Evolutionary conservation across 805 yeast genomes (phyloP).

Genomic region (Monosporozyma siamensis): DNA sequence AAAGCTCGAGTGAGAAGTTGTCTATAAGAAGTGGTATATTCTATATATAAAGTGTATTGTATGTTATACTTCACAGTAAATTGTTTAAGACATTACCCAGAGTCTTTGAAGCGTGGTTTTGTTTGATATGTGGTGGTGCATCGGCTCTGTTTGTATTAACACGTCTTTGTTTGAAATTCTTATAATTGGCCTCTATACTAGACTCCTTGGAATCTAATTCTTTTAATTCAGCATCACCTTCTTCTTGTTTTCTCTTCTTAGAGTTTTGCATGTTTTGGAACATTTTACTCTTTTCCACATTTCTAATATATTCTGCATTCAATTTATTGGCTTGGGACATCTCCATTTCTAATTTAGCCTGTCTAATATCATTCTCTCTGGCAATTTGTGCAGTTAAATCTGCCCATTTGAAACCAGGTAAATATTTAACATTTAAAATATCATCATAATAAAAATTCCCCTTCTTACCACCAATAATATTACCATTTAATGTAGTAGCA

Average conservation of each 20-base stretch:
- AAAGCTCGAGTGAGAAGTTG: no score
- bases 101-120: constrained; percentile 34
- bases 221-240: constrained; percentile 9
- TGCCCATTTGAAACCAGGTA: constrained; percentile 90
- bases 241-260: constrained; percentile 14
- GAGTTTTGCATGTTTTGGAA: constrained; percentile 47
- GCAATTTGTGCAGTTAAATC: constrained; percentile 91
- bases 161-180: constrained; percentile 63
- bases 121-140: constrained; percentile 38
- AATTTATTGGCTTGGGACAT: constrained; percentile 80
- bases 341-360: constrained; percentile 79
- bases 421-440: constrained; percentile 79
- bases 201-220: constrained; percentile 19
- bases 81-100: constrained; percentile 40
- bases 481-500: constrained; percentile 78
- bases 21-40: background rate
- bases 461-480: constrained; percentile 85
- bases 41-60: background rate
- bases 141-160: constrained; percentile 60
- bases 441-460: constrained; percentile 89
- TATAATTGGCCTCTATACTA: constrained; percentile 25
- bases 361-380: constrained; percentile 79
- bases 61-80: constrained; percentile 34
- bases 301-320: constrained; percentile 72
- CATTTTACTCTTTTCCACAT: constrained; percentile 81